Conservation (phyloP, 2,329 filamentous ascomycete species). For the Achaetomium macrosporum region DNA sequence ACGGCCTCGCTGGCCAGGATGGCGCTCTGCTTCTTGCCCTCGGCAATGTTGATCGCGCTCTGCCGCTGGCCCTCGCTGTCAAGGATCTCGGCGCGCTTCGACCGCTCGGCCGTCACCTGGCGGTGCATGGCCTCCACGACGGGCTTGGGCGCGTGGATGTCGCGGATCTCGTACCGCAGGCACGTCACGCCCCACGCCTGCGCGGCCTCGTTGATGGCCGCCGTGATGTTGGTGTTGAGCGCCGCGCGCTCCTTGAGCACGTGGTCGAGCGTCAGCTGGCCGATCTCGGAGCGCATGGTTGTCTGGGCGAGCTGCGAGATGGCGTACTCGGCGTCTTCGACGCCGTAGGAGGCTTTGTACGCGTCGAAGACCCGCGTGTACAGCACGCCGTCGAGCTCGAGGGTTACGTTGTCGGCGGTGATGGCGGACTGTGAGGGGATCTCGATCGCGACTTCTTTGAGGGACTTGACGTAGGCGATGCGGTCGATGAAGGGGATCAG, state of each 20-base stretch:
- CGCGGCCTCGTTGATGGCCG: conserved; percentile 95
- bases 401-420: conserved; percentile 94
- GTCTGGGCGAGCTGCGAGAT: conserved; percentile 97
- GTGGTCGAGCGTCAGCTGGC: conserved; percentile 91
- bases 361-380: conserved; percentile 97
- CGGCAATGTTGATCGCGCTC: conserved; percentile 97
- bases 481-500: conserved; percentile 87
- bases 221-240: conserved; percentile 97
- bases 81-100: conserved; percentile 94
- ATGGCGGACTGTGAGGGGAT: conserved; percentile 97
- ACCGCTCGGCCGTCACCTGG: conserved; percentile 93
- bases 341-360: conserved; percentile 97
- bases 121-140: conserved; percentile 98
- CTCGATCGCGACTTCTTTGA: conserved; percentile 95
- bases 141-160: conserved; percentile 90
- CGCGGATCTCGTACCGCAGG: conserved; percentile 93
- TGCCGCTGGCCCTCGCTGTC: conserved; percentile 96
- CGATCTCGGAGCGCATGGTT: conserved; percentile 98
- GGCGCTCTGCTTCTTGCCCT: conserved; percentile 93
- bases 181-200: conserved; percentile 96
- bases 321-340: conserved; percentile 97
- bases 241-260: conserved; percentile 95
- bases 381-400: conserved; percentile 91
- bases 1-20: conserved; percentile 93
- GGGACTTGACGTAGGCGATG: conserved; percentile 94